Evolutionary conservation across 345 rosid species (phyloP).

Genomic region (Acer negundo): DNA sequence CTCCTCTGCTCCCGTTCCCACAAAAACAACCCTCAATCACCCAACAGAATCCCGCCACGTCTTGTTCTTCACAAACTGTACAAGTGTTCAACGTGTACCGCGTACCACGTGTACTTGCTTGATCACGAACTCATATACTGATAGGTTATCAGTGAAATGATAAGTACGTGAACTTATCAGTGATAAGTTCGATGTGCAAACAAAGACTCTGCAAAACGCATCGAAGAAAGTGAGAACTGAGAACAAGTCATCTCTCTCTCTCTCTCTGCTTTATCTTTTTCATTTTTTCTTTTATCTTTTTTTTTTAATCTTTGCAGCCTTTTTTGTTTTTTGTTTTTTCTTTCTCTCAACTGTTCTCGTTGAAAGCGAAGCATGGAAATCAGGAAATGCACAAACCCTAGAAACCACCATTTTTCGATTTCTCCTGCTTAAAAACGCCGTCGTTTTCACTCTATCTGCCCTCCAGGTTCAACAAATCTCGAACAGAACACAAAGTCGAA

Average conservation of each 20-base stretch:
- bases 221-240: constrained; percentile 61
- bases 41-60: constrained; percentile 13
- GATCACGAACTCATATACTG: neutral
- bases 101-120: neutral
- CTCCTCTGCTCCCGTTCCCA: neutral
- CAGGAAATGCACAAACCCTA: constrained; percentile 36
- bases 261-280: constrained; percentile 42
- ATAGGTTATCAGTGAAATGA: neutral
- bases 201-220: constrained; percentile 47
- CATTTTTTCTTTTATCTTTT: no score
- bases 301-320: constrained; percentile 7
- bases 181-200: constrained; percentile 34
- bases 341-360: constrained; percentile 31
- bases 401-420: constrained; percentile 13
- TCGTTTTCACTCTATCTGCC: constrained; percentile 10
- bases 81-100: no score
- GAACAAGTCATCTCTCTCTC: constrained; percentile 44
- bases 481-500: neutral
- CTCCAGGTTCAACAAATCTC: neutral
- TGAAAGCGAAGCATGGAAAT: constrained; percentile 34
- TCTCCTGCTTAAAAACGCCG: constrained; percentile 17
- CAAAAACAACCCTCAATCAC: neutral
- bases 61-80: no score
- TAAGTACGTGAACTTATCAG: fast-evolving
- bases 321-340: neutral